phyloP scores from a whole-genome alignment of 345 rosid genomes.

The Moricandia arvensis region DNA sequence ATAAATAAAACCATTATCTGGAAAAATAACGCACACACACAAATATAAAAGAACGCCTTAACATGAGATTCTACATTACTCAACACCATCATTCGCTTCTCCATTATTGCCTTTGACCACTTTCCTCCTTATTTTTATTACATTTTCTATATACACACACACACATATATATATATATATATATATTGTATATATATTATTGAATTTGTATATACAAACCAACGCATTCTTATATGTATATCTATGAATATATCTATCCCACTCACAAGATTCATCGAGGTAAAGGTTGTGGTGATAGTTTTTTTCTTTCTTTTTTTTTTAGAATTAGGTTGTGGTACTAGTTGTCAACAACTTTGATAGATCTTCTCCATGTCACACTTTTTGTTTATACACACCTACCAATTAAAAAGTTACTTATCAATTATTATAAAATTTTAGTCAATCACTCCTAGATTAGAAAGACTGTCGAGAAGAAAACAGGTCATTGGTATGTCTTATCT shows the following conservation, averaged over 20 bases:
- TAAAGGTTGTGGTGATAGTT: conserved; percentile 12
- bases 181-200: no score
- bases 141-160: not conserved
- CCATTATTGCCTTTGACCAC: conserved; percentile 86
- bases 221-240: not conserved
- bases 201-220: not conserved
- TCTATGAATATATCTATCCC: not conserved
- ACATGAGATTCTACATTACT: conserved; percentile 59
- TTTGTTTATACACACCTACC: not conserved
- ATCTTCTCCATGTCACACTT: not conserved
- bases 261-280: not conserved
- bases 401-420: not conserved
- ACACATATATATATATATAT: not conserved
- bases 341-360: conserved; percentile 20
- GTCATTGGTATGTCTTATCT: not conserved
- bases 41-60: conserved; percentile 45
- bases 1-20: not conserved
- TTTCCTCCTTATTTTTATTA: conserved; percentile 41
- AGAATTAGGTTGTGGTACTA: not conserved
- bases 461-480: not conserved
- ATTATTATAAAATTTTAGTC: not conserved
- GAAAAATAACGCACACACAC: not conserved
- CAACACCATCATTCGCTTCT: conserved; percentile 52
- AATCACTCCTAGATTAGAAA: not conserved
- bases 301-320: no score